A percentile compares a stretch with the other conserved stretches of the same genome.
Conservation (phyloP, 495 filamentous ascomycete genomes). For the Tuber melanosporum region DNA sequence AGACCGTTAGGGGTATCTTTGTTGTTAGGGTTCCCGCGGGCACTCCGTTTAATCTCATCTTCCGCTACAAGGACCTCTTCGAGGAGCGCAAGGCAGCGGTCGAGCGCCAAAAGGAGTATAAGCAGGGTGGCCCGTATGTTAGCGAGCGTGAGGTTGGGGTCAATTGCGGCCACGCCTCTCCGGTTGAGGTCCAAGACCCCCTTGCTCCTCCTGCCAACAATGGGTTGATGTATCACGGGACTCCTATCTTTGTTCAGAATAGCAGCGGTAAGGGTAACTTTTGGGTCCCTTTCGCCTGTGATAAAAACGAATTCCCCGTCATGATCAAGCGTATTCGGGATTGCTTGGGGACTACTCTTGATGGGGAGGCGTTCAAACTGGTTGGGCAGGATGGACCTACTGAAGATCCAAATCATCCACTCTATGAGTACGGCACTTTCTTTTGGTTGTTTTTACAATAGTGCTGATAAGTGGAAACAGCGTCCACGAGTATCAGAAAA, state of each 20-base stretch:
- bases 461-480: not conserved
- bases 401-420: not conserved
- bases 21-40: constrained; percentile 26
- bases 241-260: not conserved
- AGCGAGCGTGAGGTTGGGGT: constrained; percentile 31
- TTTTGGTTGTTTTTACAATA: not conserved
- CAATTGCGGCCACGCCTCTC: constrained; percentile 21
- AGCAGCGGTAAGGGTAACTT: constrained; percentile 4
- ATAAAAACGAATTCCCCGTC: constrained; percentile 19
- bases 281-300: constrained; percentile 7
- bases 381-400: not conserved
- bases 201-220: not conserved
- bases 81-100: constrained; percentile 11
- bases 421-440: not conserved
- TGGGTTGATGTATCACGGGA: not conserved
- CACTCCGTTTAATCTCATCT: constrained; percentile 8
- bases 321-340: constrained; percentile 19
- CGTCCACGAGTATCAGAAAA: not conserved
- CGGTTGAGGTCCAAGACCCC: not conserved
- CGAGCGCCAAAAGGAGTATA: constrained; percentile 16
- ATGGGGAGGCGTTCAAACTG: constrained; percentile 1
- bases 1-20: constrained; percentile 18
- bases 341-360: constrained; percentile 14
- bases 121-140: constrained; percentile 8
- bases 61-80: constrained; percentile 12